Percentiles rank a stretch among this genome's conserved stretches.
Conservation (phyloP, 2,329 filamentous ascomycete species). For the Metarhizium robertsii region DNA sequence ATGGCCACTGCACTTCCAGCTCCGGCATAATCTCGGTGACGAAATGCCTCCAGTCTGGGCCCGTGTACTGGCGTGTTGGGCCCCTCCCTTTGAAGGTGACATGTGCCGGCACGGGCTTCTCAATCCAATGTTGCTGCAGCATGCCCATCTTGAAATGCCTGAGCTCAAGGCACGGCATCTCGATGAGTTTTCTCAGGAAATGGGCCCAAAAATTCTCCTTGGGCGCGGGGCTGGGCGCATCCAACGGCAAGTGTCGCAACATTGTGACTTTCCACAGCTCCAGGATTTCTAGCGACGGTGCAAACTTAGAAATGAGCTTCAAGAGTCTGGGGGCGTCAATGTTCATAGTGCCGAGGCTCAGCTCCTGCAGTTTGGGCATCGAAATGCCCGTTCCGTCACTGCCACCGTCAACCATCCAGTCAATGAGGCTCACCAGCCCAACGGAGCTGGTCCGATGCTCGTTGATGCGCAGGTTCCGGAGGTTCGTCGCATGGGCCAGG, state of each 20-base stretch:
- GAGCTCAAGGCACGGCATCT: conserved; percentile 22
- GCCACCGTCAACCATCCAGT: conserved; percentile 7
- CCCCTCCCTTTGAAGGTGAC: conserved; percentile 8
- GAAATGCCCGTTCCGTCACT: conserved; percentile 13
- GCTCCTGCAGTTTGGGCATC: conserved; percentile 25
- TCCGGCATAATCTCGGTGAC: conserved; percentile 18
- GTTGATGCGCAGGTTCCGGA: conserved; percentile 34
- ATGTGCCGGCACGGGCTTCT: conserved; percentile 4
- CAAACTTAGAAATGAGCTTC: conserved; percentile 29
- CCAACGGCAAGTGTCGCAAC: conserved; percentile 6
- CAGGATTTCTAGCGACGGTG: conserved; percentile 31
- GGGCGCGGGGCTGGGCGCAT: not conserved
- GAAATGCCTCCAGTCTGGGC: not conserved
- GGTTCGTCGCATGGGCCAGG: conserved; percentile 20
- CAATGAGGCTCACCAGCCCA: not conserved
- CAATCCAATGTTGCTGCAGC: conserved; percentile 16
- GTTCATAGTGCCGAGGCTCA: conserved; percentile 34
- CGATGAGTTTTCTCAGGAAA: conserved; percentile 26
- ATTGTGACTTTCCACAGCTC: conserved; percentile 35
- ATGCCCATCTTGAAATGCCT: conserved; percentile 22
- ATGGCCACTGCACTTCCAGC: conserved; percentile 1
- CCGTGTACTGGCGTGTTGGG: conserved; percentile 13
- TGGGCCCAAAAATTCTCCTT: conserved; percentile 27
- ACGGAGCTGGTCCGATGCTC: conserved; percentile 5
- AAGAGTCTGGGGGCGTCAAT: conserved; percentile 22